Base-by-base conservation (phyloP, 2,329 filamentous ascomycete species). In the Pseudocercospora eumusae region DNA sequence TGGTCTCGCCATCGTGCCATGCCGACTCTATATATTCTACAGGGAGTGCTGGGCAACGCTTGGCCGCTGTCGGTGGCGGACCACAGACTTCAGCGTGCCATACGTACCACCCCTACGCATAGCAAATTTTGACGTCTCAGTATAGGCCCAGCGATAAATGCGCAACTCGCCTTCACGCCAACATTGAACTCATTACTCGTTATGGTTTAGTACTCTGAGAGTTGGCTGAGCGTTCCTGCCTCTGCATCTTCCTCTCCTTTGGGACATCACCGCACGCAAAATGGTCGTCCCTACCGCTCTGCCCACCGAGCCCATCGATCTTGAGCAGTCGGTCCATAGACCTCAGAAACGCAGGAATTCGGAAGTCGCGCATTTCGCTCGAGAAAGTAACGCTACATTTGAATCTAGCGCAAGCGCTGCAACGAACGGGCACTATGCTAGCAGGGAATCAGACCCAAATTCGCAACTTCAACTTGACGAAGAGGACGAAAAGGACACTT, bases 201-300 rank as follows among this genome's bases (percentile, higher is more conserved):
- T 40, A 40, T 40, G 36, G 36, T 18, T 40, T 40, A 40, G 36
- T 40, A 15, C 2, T 15, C 36, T 18, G 7, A 36, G 13, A 20
- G n/a, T 54, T 31, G 50, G 18, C n/a, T 31, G n/a, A 31, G 23
- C 8, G 3, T 21, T 54, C 13, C 21, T 28, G 31, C 18, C 13
- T 11, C 15, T 18, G 3, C 4, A 33, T 5, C 23, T 27, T 21
- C 21, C 28, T n/a, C 20, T n/a, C 6, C 33, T 13, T 9, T 45
- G 15, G 15, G 5, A 28, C 27, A 28, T 8, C 25, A 18, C 47
- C 27, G 11, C 33, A n/a, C 36, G 36, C 36, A 42, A 40, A 33
- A 67, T 67, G 64, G 61, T 65, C 13, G 50, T 67, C 13, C 65
- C 65, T 27, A 64, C 64, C 28, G 54, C 63, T 15, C 56, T 67